Conservation (phyloP, 768 basidiomycete species). For the Hygrocybe punicea region DNA sequence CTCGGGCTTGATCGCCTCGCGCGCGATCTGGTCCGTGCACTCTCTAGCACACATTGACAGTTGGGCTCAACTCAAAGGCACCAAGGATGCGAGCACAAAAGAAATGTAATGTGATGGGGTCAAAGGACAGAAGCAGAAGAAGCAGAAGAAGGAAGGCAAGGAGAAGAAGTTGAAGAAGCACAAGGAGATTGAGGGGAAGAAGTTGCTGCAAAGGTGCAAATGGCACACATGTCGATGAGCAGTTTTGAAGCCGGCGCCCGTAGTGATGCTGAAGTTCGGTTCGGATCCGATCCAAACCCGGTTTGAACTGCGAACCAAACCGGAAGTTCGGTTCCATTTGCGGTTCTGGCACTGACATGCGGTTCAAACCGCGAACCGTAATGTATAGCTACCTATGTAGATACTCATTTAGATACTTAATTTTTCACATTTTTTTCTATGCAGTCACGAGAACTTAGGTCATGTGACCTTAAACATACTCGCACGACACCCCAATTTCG, state of each 20-base stretch:
- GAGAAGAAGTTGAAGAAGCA: slow-evolving; percentile 26
- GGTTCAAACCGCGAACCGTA: too few species aligned
- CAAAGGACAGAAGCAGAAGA: slow-evolving; percentile 19
- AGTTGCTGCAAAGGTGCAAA: slow-evolving; percentile 35
- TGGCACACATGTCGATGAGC: slow-evolving; percentile 51
- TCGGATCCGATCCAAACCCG: too few species aligned
- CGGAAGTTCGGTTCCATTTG: too few species aligned
- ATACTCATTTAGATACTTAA: too few species aligned
- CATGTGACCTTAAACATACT: too few species aligned
- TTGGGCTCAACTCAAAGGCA: slow-evolving; percentile 58
- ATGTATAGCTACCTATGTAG: too few species aligned
- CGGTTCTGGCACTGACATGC: too few species aligned
- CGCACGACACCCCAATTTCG: too few species aligned
- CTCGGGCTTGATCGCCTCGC: slow-evolving; percentile 64
- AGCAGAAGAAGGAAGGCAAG: slow-evolving; percentile 24
- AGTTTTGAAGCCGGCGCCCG: slow-evolving; percentile 74
- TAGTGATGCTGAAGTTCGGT: too few species aligned
- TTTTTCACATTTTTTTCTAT: too few species aligned
- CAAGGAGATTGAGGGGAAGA: slow-evolving; percentile 23
- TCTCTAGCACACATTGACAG: slow-evolving; percentile 69
- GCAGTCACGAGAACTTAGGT: too few species aligned
- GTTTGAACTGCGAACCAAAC: too few species aligned
- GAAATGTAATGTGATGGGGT: slow-evolving; percentile 22
- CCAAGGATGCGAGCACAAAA: slow-evolving; percentile 28
- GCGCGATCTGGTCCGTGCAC: slow-evolving; percentile 74